Percentiles rank a stretch among this genome's conserved stretches.
Evolutionary conservation across 805 yeast genomes (phyloP).

Genomic region (Isabelozyma heimii): DNA sequence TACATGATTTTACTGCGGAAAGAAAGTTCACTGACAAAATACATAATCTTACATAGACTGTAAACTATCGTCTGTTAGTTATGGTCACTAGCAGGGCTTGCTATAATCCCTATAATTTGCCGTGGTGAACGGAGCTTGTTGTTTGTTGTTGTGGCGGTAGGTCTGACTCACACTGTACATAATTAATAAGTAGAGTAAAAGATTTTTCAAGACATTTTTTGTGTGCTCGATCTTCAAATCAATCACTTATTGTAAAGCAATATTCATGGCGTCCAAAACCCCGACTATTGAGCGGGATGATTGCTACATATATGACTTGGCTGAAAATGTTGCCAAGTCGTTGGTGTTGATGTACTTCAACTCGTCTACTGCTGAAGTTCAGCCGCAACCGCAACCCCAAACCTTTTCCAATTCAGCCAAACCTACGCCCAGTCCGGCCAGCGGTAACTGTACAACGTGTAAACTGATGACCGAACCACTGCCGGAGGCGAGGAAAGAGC

Average conservation of each 20-base stretch:
- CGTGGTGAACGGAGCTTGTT: no score
- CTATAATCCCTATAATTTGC: no score
- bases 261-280: neutral
- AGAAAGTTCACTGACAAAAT: neutral
- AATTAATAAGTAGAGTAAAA: no score
- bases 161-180: no score
- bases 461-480: slow-evolving; percentile 3
- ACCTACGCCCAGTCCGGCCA: neutral
- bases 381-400: neutral
- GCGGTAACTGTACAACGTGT: slow-evolving; percentile 16
- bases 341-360: slow-evolving; percentile 57
- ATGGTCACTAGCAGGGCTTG: no score
- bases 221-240: no score
- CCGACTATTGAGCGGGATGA: slow-evolving; percentile 19
- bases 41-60: no score
- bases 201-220: no score
- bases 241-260: no score
- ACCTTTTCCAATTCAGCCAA: neutral
- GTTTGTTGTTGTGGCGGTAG: no score
- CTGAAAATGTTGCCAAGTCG: slow-evolving; percentile 38
- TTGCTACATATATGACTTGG: slow-evolving; percentile 49
- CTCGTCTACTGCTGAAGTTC: slow-evolving; percentile 40
- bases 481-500: slow-evolving; percentile 25
- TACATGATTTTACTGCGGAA: neutral
- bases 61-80: no score